Base-by-base conservation (phyloP, 2,329 filamentous ascomycete species). In the Bipolaris victoriae region DNA sequence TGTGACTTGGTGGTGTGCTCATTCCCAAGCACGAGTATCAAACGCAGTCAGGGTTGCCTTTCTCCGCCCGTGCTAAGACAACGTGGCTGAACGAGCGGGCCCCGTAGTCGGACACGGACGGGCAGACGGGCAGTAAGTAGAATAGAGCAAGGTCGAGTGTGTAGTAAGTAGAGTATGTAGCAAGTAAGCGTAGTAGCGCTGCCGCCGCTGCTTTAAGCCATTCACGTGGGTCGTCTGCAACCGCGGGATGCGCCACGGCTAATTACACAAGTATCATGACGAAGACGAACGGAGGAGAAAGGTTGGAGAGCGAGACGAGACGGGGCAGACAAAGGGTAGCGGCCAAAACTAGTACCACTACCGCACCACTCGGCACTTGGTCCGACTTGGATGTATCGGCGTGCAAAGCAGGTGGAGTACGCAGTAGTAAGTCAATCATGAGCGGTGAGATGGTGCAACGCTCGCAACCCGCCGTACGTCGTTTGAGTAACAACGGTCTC, bases 1-100 rank as follows among this genome's bases (percentile, higher is more conserved):
- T 15, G 39, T 15, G 39, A 16, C 20, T 41, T 15, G 26, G 26
- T 29, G 26, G 26, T 29, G 26, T 29, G 26, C 26, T 29, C 26
- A 29, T 10, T 55, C 55, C 56, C 50, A 45, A 57, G 22, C 22
- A 24, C 22, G 22, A 24, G 22, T 37, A 39, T 53, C 55, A 53
- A 54, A 54, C 55, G 43, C 18, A 13, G 24, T 49, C 55, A 54
- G 50, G 37, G 49, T 53, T 53, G 49, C 44, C 35, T 48, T 24
- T 51, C 44, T 60, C 57, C 55, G 11, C 35, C 35, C 49, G 44
- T 52, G 55, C 49, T 55, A 51, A 41, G 52, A 50, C 52, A 52
- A 52, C 45, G 50, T 49, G 51, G 26, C 26, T 29, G 26, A 29
- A 29, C 26, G 26, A 29, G 9, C 26, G 26, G 26, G 26, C 9